A percentile compares a stretch with the other conserved stretches of the same genome.
Evolutionary conservation across 2,329 filamentous ascomycete genomes (phyloP).

Genomic region (Diplocarpon rosae): DNA sequence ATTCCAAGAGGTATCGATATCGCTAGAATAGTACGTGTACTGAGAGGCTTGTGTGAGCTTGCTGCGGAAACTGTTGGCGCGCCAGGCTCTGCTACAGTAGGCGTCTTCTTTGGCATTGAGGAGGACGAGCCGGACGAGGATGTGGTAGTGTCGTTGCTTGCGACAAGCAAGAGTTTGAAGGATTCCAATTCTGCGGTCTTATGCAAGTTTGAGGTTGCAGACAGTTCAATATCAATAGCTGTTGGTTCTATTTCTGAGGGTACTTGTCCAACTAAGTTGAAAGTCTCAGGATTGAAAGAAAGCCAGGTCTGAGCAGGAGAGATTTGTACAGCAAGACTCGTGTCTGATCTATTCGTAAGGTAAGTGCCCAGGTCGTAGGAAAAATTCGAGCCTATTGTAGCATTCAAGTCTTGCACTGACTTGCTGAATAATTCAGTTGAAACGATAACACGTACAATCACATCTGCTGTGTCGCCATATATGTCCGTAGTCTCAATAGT

Average conservation of each 20-base stretch:
- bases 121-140: background rate
- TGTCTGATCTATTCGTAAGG: slow-evolving; percentile 18
- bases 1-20: slow-evolving; percentile 18
- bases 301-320: slow-evolving; percentile 19
- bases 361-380: slow-evolving; percentile 19
- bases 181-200: slow-evolving; percentile 10
- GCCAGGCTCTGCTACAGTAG: slow-evolving; percentile 5
- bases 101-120: slow-evolving; percentile 3
- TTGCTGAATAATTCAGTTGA: slow-evolving; percentile 15
- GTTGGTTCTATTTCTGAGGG: slow-evolving; percentile 10
- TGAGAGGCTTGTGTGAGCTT: slow-evolving; percentile 5
- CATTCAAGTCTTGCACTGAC: slow-evolving; percentile 17
- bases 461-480: slow-evolving; percentile 47
- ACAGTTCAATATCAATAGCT: slow-evolving; percentile 16
- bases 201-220: slow-evolving; percentile 17
- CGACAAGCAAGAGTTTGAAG: slow-evolving; percentile 14
- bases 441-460: slow-evolving; percentile 35
- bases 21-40: slow-evolving; percentile 15
- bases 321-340: slow-evolving; percentile 13
- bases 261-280: slow-evolving; percentile 19
- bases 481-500: slow-evolving; percentile 47
- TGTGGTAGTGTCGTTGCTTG: background rate
- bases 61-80: background rate
- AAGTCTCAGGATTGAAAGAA: slow-evolving; percentile 19
- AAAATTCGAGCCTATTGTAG: slow-evolving; percentile 19